These are phyloP conservation scores for Colletotrichum sp. DNA, from an alignment of 2,329 filamentous ascomycete species.

Conservation along the genomic window DNA sequence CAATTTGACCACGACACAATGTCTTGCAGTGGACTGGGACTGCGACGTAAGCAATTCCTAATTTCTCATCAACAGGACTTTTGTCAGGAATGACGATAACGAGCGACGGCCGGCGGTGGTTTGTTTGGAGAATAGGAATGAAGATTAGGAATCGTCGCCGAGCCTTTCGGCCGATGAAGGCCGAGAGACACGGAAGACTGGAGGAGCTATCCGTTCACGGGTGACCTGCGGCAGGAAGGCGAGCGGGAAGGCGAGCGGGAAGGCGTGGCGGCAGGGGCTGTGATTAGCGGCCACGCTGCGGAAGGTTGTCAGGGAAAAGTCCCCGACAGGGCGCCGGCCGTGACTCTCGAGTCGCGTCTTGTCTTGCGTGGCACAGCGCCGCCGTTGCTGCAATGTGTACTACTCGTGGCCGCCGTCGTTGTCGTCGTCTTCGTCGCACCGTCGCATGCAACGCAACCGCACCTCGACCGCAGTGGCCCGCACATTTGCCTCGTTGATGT, in stretches of 20 bases:
- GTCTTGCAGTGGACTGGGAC: not conserved
- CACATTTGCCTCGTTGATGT: not conserved
- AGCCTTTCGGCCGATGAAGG: not conserved
- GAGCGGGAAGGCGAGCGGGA: not conserved
- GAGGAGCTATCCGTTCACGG: not conserved
- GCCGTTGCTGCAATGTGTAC: not conserved
- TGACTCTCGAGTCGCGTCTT: not conserved
- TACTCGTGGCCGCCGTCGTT: not conserved
- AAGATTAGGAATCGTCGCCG: not conserved
- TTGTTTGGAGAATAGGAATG: not conserved
- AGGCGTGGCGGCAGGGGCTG: not conserved
- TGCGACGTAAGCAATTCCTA: not conserved
- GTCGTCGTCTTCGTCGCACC: not conserved
- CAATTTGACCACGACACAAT: not conserved
- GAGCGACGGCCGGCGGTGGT: not conserved
- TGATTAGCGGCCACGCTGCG: not conserved
- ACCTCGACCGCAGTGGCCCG: not conserved
- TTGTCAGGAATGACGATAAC: not conserved
- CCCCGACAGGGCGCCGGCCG: not conserved
- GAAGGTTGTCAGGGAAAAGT: not conserved
- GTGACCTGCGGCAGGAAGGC: constrained; percentile 2
- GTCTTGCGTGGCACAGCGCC: not conserved
- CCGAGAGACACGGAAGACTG: not conserved
- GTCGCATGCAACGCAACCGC: not conserved
- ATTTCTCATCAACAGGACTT: not conserved